Conservation (phyloP, 2,329 filamentous ascomycete species). For the Didymella keratinophila region DNA sequence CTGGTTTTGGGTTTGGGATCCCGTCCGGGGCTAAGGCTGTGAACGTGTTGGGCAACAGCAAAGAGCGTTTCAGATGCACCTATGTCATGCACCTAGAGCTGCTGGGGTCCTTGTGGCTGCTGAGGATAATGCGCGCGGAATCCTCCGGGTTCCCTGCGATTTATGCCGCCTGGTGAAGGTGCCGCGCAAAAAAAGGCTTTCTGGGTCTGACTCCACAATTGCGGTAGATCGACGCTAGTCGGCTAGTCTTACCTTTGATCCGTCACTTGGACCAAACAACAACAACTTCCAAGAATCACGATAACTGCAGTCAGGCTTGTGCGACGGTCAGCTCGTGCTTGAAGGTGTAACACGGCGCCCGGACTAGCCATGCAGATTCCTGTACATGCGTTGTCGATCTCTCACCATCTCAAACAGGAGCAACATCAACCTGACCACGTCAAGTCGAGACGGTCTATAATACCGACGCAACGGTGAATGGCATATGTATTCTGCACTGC, state of each 20-base stretch:
- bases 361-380: not conserved
- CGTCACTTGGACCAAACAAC: constrained; percentile 10
- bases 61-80: constrained; percentile 20
- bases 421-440: constrained; percentile 1
- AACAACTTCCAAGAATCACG: not conserved
- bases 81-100: constrained; percentile 16
- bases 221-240: constrained; percentile 18
- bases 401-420: constrained; percentile 15
- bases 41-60: constrained; percentile 19
- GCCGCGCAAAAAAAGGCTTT: constrained; percentile 17
- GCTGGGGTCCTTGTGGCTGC: constrained; percentile 10
- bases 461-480: constrained; percentile 2
- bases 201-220: constrained; percentile 16
- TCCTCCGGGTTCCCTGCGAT: not conserved
- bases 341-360: not conserved
- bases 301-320: not conserved
- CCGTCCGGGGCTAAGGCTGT: constrained; percentile 23
- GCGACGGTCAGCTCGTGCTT: constrained; percentile 13
- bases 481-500: not conserved
- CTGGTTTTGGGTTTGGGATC: constrained; percentile 20
- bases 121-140: constrained; percentile 11
- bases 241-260: not conserved
- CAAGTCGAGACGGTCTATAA: not conserved
- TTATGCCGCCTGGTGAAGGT: constrained; percentile 18
- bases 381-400: constrained; percentile 17